Base-by-base conservation (phyloP, 441 rosid species). In the Erodium texanum region DNA sequence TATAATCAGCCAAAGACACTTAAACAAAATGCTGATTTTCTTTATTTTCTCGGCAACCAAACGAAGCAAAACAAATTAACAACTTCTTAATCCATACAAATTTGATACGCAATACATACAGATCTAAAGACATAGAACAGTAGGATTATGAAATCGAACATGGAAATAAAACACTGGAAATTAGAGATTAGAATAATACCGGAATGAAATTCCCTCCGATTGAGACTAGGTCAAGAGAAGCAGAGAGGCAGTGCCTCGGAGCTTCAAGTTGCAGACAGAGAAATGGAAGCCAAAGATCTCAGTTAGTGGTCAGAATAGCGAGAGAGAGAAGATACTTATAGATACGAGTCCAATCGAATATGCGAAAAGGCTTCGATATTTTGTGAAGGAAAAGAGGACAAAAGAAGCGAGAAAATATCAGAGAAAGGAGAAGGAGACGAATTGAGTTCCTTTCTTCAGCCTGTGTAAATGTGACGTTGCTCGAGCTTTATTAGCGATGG, bases 361-460 rank as follows among this genome's bases (percentile, higher is more conserved):
- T 61, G 64, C 64, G 64, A 61, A 61, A 24, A 61, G 64, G 64
- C 64, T 61, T 5, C 64, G 64, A 61, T 52, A 48, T 64, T 24
- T 7, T 59, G 16, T n/a, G 2, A 64, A 14, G 64, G 9, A 32
- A 68, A 32, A 68, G 6, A 24, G 64, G 70, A 68, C 72, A 59
- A 70, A 62, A 56, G 24, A 62, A 56, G 24, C 1, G 67, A 19
- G 14, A 15, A 45, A 32, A 23, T 14, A 64, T 12, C 22, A 27
- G 20, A 19, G 73, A 18, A 6, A 14, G 61, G 32, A 9, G 32
- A 9, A 18, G 24, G 7, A 61, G 64, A 61, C 64, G 64, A 61
- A 14, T 24, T 4, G 64, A 52, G 64, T 23, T 11, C 15, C 34
- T 56, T 56, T 10, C 34, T 61, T 61, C 63, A 3, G 9, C 59